phyloP scores from a whole-genome alignment of 23 red algal genomes.

The Gracilaria gracilis region DNA sequence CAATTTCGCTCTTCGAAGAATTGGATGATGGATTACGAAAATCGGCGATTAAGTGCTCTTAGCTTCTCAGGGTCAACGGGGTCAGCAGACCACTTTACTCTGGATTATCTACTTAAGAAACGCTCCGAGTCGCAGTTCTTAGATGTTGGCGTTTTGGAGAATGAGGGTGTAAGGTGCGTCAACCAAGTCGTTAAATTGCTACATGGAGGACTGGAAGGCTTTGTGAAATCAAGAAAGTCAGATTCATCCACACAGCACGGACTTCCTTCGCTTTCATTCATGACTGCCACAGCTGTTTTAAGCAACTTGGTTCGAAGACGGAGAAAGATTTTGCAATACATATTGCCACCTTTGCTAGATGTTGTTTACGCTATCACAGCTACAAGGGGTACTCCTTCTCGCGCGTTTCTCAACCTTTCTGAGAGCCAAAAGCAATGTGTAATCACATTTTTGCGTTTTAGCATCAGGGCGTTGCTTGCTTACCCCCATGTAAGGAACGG shows the following conservation, averaged over 20 bases:
- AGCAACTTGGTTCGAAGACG: slow-evolving; percentile 70
- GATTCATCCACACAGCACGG: slow-evolving; percentile 27
- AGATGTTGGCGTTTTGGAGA: slow-evolving; percentile 35
- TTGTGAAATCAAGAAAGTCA: slow-evolving; percentile 21
- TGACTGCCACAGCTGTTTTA: slow-evolving; percentile 70
- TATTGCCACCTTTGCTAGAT: slow-evolving; percentile 65
- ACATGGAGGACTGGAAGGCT: slow-evolving; percentile 46
- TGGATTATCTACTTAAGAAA: slow-evolving; percentile 59
- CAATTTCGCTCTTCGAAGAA: slow-evolving; percentile 39
- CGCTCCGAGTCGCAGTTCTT: slow-evolving; percentile 39
- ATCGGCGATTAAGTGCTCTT: slow-evolving; percentile 65
- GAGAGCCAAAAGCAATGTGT: slow-evolving; percentile 55
- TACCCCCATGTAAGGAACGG: slow-evolving; percentile 49
- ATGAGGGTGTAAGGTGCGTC: slow-evolving; percentile 53
- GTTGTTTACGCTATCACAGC: slow-evolving; percentile 54
- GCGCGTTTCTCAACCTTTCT: slow-evolving; percentile 45
- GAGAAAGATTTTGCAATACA: slow-evolving; percentile 58
- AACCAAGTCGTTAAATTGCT: slow-evolving; percentile 50
- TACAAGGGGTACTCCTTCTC: slow-evolving; percentile 4
- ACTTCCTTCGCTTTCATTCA: slow-evolving; percentile 60
- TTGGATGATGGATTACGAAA: slow-evolving; percentile 67
- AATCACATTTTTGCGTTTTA: slow-evolving; percentile 45
- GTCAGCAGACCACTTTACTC: slow-evolving; percentile 72
- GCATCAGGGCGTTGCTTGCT: slow-evolving; percentile 32
- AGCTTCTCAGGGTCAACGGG: slow-evolving; percentile 59